Evolutionary conservation across 805 yeast species (phyloP).

Genomic region (Monosporozyma yasuniensis): DNA sequence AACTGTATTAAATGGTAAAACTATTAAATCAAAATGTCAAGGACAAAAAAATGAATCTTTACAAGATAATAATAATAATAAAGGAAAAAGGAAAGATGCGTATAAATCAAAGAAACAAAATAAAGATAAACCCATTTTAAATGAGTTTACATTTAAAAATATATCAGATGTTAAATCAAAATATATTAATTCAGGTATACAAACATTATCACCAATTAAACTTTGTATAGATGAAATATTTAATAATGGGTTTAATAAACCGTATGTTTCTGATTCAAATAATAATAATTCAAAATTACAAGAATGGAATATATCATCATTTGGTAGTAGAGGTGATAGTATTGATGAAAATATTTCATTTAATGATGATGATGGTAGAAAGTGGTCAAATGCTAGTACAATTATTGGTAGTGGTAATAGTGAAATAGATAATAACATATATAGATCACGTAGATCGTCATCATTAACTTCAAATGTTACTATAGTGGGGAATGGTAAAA

Average conservation of each 20-base stretch:
- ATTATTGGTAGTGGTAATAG: not conserved
- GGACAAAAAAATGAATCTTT: not conserved
- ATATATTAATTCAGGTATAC: conserved; percentile 1
- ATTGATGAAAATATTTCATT: not conserved
- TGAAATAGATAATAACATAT: not conserved
- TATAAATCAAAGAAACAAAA: not conserved
- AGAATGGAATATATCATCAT: too few relatives aligned
- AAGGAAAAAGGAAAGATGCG: not conserved
- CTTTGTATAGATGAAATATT: conserved; percentile 5
- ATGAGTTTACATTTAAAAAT: conserved; percentile 3
- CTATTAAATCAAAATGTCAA: too few relatives aligned
- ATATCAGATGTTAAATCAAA: not conserved
- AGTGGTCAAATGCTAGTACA: conserved; percentile 4
- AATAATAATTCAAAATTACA: not conserved
- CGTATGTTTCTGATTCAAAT: not conserved
- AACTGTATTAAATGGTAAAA: too few relatives aligned
- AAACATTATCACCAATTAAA: conserved; percentile 6
- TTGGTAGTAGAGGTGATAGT: too few relatives aligned
- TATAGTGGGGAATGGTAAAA: not conserved
- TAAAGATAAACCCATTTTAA: not conserved
- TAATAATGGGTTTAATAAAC: not conserved
- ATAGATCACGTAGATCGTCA: conserved; percentile 1
- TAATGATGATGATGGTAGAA: conserved; percentile 1
- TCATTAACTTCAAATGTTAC: not conserved
- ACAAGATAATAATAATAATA: not conserved